Evolutionary conservation across 1,284 basidiomycete genomes (phyloP), one percentile per base, ranked within the genome.

Genomic region (Ceratobasidium theobromae): DNA sequence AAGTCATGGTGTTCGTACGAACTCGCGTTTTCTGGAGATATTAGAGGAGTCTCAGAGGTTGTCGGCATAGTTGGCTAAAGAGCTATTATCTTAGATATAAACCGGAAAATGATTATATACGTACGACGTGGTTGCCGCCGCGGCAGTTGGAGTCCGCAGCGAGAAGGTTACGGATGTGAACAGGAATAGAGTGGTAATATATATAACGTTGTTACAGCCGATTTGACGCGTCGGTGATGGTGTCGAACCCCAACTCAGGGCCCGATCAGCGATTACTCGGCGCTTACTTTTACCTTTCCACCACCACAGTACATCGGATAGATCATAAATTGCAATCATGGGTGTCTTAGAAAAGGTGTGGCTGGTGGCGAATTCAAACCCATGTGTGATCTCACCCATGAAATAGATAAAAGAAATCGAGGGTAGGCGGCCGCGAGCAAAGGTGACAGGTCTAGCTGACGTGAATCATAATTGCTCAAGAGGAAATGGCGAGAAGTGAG

Each of bases 401-500:
- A 14, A 45, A 45, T 69, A 93, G 91, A 95, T 95, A 71, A 94
- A 94, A 77, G 92, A 92, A 75, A 95, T 95, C 70, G 91, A 96
- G 83, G 91, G 91, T 93, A 74, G 79, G 85, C 74, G 30, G 21
- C 45, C 12, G 27, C 48, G 25, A 23, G 21, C 4, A 16, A 21
- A n/a, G 11, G 4, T 14, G 14, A 27, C 33, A 28, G 11, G 18
- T 25, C 40, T 54, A 27, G 35, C 11, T 60, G 41, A 64, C 58
- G n/a, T 43, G n/a, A 41, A 40, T 66, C 43, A 64, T 46, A 48
- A 38, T 12, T 65, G 2, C n/a, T 64, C 32, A 68, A 95, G 93
- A 93, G 86, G 93, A 95, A 84, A 95, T 96, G 93, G 89, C 92
- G 69, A 84, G 92, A 78, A 93, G 90, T 91, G 75, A 82, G 91